Evolutionary conservation across 371 early-diverging fungal species (phyloP).

Genomic region (Apophysomyces sp.): DNA sequence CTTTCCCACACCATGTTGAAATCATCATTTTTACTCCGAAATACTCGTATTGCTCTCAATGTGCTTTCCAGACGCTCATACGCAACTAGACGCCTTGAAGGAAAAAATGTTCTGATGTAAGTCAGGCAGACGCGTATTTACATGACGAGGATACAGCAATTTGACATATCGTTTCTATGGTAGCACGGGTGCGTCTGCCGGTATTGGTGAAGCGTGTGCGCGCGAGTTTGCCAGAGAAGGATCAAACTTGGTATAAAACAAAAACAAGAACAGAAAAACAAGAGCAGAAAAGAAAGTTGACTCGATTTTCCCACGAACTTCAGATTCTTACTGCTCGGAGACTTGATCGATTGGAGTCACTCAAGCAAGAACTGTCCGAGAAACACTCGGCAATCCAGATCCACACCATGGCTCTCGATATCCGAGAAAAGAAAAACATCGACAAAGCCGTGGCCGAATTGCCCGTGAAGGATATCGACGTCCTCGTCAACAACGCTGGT

Average conservation of each 20-base stretch:
- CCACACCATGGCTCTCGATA: constrained; percentile 69
- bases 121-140: constrained; percentile 1
- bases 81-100: constrained; percentile 26
- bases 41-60: not conserved
- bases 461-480: constrained; percentile 45
- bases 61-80: not conserved
- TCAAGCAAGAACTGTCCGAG: constrained; percentile 52
- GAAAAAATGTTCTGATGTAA: constrained; percentile 51
- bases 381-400: constrained; percentile 54
- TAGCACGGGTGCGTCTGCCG: constrained; percentile 88
- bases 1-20: constrained; percentile 3
- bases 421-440: constrained; percentile 60
- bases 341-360: constrained; percentile 56
- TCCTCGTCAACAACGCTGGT: constrained; percentile 53
- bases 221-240: constrained; percentile 82
- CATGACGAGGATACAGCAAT: not conserved
- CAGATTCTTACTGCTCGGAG: constrained; percentile 82
- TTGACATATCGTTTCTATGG: not conserved
- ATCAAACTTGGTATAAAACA: constrained; percentile 71
- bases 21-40: not conserved
- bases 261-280: too few relatives aligned
- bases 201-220: constrained; percentile 88
- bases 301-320: not conserved
- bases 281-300: not conserved
- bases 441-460: constrained; percentile 51